Base-by-base conservation (phyloP, 805 yeast genomes). In the Monosporozyma yasuniensis region DNA sequence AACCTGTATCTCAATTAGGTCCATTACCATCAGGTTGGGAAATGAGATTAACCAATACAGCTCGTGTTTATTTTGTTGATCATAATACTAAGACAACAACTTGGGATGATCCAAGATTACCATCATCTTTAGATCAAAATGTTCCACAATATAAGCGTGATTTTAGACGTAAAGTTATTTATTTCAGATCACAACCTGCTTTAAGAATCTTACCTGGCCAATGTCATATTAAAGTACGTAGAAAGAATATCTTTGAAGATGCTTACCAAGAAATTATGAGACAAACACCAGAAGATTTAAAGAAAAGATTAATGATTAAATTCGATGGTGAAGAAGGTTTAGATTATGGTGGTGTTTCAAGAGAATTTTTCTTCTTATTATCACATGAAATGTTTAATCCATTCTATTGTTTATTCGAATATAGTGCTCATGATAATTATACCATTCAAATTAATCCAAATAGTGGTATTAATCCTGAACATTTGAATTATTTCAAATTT, bases 21-120 rank as follows among this genome's bases (percentile, higher is more conserved):
- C 99, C 99, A 48, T 75, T 93, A 64, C 99, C 99, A 45, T 81
- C 91, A 49, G 99, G 99, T 49, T 93, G 99, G 99, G 99, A 93
- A 74, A 93, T 93, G 99, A 85, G 99, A 71, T 78, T 93, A 64
- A 95, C 99, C 42, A 93, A 93, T 69, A 93, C 99, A 1, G 97
- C 99, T 9, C 81, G 99, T 68, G 99, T 93, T 21, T 93, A 93
- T 69, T 93, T 93, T 68, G 99, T 93, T 57, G 99, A 93, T 69
- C 99, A 93, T 74, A 93, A 93, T 71, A 93, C 99, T 30, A 93
- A 93, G 72, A 93, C 99, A 0, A 93, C 99, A 0, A 93, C 99
- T 1, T 93, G 99, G 99, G 99, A 93, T 70, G 99, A 93, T 67
- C 99, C 99, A 55, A 83, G 99, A 65, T 77, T 93, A 66, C 99